Conservation (phyloP, 2,329 filamentous ascomycete species). For the Talaromyces albobiverticillius region DNA sequence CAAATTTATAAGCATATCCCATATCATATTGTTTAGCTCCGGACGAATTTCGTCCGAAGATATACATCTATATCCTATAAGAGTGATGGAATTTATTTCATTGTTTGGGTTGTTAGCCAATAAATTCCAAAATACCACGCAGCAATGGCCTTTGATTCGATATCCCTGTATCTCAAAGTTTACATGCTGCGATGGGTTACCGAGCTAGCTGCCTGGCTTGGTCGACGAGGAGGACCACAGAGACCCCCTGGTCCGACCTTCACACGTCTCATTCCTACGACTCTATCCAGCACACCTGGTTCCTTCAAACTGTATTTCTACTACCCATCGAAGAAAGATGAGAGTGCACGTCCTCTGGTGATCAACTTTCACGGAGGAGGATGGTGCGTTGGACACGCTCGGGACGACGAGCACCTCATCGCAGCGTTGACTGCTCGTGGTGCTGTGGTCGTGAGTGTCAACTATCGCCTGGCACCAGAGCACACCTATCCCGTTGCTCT, state of each 20-base stretch:
- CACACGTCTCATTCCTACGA: not conserved
- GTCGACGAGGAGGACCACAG: not conserved
- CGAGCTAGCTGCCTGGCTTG: not conserved
- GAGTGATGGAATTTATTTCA: no score
- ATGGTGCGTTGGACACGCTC: constrained; percentile 43
- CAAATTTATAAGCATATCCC: no score
- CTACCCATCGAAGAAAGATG: not conserved
- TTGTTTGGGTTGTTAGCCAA: no score
- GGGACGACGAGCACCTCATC: constrained; percentile 37
- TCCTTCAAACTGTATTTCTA: not conserved
- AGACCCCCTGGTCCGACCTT: not conserved
- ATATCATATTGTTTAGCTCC: no score
- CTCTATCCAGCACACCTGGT: not conserved
- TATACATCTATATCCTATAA: no score
- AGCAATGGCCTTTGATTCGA: not conserved
- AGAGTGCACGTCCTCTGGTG: not conserved
- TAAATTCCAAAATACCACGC: not conserved
- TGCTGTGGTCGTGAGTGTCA: not conserved
- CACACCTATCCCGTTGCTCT: not conserved
- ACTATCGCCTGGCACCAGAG: constrained; percentile 1
- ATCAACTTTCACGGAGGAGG: constrained; percentile 41
- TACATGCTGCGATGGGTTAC: not conserved
- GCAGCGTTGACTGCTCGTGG: constrained; percentile 28
- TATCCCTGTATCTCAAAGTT: not conserved
- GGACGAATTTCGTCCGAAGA: no score